Conservation (phyloP, 805 yeast species). For the Nematodospora valgi region DNA sequence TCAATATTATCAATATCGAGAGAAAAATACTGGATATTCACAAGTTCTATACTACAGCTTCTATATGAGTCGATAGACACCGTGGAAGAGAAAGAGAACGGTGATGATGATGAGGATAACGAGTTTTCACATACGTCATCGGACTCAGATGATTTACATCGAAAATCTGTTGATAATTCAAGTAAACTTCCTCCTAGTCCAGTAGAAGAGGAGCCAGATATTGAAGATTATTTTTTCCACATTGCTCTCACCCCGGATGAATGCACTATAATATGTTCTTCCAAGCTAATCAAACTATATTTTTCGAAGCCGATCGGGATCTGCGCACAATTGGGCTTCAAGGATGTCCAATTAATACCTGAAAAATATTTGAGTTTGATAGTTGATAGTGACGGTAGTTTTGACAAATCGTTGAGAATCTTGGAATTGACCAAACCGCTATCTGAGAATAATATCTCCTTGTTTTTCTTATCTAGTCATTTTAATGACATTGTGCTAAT, state of each 20-base stretch:
- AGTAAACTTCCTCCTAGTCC: constrained; percentile 17
- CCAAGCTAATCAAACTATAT: constrained; percentile 29
- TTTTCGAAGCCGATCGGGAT: constrained; percentile 39
- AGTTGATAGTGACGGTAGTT: constrained; percentile 57
- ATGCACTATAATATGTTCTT: constrained; percentile 55
- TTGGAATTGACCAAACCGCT: constrained; percentile 56
- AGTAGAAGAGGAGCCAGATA: constrained; percentile 20
- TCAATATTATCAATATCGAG: constrained; percentile 54
- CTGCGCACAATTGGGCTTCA: constrained; percentile 28
- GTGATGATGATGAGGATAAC: constrained; percentile 10
- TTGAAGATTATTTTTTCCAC: constrained; percentile 50
- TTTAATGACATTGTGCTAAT: constrained; percentile 61
- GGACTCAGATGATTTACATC: constrained; percentile 6
- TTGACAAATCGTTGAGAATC: constrained; percentile 48
- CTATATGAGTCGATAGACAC: constrained; percentile 30
- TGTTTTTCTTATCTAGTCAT: constrained; percentile 61
- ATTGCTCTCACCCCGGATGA: constrained; percentile 62
- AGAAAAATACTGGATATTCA: constrained; percentile 50
- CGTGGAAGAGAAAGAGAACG: constrained; percentile 11
- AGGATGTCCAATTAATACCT: constrained; percentile 36
- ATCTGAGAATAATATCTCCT: constrained; percentile 52
- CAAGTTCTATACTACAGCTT: constrained; percentile 48
- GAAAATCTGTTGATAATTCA: constrained; percentile 22
- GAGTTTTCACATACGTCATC: constrained; percentile 4
- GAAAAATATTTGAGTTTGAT: constrained; percentile 52